phyloP scores from a whole-genome alignment of 2,329 filamentous ascomycete genomes.

The Penicillium concentricum region DNA sequence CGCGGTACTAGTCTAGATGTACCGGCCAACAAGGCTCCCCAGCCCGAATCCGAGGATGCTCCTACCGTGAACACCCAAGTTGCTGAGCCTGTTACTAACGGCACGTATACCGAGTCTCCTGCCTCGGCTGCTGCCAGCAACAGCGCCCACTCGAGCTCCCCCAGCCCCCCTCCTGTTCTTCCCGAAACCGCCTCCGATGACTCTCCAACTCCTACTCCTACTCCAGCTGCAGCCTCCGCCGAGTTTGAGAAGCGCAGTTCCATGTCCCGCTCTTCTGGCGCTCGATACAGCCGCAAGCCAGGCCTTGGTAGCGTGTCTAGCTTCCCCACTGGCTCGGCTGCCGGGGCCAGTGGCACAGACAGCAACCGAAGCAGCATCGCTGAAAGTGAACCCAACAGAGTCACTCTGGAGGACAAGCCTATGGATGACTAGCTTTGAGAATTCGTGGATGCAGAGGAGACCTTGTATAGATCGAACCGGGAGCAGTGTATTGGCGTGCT shows the following conservation, averaged over 20 bases:
- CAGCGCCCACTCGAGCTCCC: conserved; percentile 28
- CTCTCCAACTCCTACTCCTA: conserved; percentile 36
- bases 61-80: conserved; percentile 26
- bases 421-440: conserved; percentile 63
- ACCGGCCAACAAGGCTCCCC: conserved; percentile 58
- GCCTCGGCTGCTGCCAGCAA: conserved; percentile 20
- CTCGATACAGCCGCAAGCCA: conserved; percentile 50
- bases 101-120: conserved; percentile 36
- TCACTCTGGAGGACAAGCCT: conserved; percentile 71
- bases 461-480: conserved; percentile 2
- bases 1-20: conserved; percentile 76
- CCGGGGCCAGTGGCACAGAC: conserved; percentile 25
- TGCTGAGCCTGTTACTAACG: conserved; percentile 43
- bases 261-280: conserved; percentile 50
- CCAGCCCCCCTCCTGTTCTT: conserved; percentile 32
- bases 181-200: conserved; percentile 31
- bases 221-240: conserved; percentile 24
- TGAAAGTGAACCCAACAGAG: conserved; percentile 49
- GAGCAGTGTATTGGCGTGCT: background rate
- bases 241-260: conserved; percentile 64
- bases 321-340: conserved; percentile 26
- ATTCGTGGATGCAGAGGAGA: background rate
- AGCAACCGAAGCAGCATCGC: conserved; percentile 38
- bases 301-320: conserved; percentile 47
- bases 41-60: conserved; percentile 38